Evolutionary conservation across 257 asterid genomes (phyloP), one percentile per base, ranked within the genome.

Genomic region (Solanum acaule): DNA sequence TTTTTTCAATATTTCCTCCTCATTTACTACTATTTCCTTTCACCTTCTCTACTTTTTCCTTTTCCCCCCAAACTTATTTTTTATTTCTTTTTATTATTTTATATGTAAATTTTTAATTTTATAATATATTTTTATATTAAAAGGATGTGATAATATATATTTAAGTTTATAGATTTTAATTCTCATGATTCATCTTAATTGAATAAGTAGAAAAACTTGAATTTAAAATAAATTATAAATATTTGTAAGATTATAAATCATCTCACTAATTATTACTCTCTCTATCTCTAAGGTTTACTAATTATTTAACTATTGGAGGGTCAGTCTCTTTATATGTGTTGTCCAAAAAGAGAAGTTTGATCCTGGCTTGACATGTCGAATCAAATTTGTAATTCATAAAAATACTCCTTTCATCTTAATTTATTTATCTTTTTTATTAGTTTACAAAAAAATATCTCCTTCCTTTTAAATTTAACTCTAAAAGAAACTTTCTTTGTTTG

Each of bases 41-140:
- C 84, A 79, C 89, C 68, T 91, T 90, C 92, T 2, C 22, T 2
- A n/a, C 22, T n/a, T n/a, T 49, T 49, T 68, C 33, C 42, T 31
- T 78, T 4, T 33, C 8, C 29, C 37, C 63, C 63, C 27, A 79
- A 35, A 22, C 83, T 75, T 8, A 0, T 29, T 16, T 2, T 13
- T n/a, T 25, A 37, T 7, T 37, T 29, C 16, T 72, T 3, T 1
- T 1, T 2, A 4, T 18, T 72, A 33, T 72, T 29, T 33, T 72
- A 16, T 71, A 2, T 3, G 13, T 14, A 15, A 31, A 0, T 31
- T 70, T 70, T 31, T 6, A 31, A 29, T 0, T 71, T 31, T 31
- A 29, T 46, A 23, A 23, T 14, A 61, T 61, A 23, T 63, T 4
- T 23, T 3, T 63, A n/a, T 65, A 65, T 6, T n/a, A 12, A 23